Evolutionary conservation across 495 filamentous ascomycete species (phyloP), one percentile per base, ranked within the genome.

Genomic region (Chaetomium fimeti): DNA sequence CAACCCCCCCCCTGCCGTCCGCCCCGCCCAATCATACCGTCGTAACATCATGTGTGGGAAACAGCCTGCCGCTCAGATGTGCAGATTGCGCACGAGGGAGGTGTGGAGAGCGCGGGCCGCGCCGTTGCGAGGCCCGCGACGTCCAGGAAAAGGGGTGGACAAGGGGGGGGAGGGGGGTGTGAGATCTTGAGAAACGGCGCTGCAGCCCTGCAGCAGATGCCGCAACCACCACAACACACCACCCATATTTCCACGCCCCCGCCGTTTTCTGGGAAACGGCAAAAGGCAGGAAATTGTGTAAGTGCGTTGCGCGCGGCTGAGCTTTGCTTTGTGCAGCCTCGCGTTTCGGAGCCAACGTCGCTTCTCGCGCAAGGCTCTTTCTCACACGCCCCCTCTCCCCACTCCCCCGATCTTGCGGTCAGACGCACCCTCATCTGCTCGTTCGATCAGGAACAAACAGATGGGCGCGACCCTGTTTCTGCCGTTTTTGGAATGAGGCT

Each of bases 11-110:
- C 56, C 48, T 36, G 13, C 38, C 29, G 3, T 22, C 36, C 8
- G 5, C 9, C 49, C 69, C 62, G 65, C 71, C 78, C 79, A 82
- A 82, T 81, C 78, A 81, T 78, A 75, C 71, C 32, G 56, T 77
- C 75, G 67, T 77, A 72, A 49, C 20, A 27, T 32, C 51, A 16
- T 71, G 63, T 77, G 63, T 77, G 70, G 76, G 76, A 77, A 76
- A 78, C 74, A 71, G n/a, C 13, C 11, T 28, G 25, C 51, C 22
- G 61, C 69, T 64, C 66, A 68, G 27, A 61, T 11, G 13, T 27
- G 51, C 51, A 42, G 40, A 52, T 47, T 20, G 25, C n/a, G 56
- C 56, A 54, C 32, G 15, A 48, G 1, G 38, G 13, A 15, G 7
- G 16, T 32, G 27, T 16, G 47, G 47, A 6, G 62, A 24, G 29